Evolutionary conservation across 2,329 filamentous ascomycete species (phyloP).

Genomic region (Verticillium nubilum): DNA sequence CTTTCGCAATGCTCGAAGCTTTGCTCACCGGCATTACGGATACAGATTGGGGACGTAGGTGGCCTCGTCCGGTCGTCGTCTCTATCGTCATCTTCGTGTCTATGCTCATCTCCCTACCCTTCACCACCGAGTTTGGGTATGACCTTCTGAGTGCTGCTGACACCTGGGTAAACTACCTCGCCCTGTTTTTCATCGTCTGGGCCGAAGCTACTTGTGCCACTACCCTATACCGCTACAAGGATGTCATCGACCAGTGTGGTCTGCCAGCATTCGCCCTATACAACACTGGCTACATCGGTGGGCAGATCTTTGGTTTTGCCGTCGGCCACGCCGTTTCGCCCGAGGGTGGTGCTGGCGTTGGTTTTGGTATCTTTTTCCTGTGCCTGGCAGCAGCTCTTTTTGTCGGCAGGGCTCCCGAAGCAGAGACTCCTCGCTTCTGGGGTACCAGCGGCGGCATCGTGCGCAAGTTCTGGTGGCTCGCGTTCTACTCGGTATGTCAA

Average conservation of each 20-base stretch:
- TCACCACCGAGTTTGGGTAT: constrained; percentile 50
- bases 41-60: constrained; percentile 30
- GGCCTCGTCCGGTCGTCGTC: constrained; percentile 35
- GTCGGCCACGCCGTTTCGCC: constrained; percentile 38
- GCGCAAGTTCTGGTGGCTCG: constrained; percentile 7
- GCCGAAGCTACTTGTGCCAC: constrained; percentile 43
- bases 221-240: constrained; percentile 43
- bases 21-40: constrained; percentile 45
- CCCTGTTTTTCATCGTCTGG: constrained; percentile 46
- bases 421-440: constrained; percentile 8
- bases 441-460: constrained; percentile 7
- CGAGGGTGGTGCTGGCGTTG: constrained; percentile 37
- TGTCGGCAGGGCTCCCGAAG: constrained; percentile 18
- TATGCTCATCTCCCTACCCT: constrained; percentile 44
- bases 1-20: constrained; percentile 47
- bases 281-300: constrained; percentile 43
- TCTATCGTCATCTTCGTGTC: constrained; percentile 37
- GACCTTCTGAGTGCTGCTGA: constrained; percentile 46
- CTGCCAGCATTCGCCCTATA: constrained; percentile 31
- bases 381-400: constrained; percentile 27
- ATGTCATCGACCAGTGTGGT: constrained; percentile 35
- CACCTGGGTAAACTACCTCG: constrained; percentile 45
- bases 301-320: constrained; percentile 39
- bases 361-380: constrained; percentile 41
- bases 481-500: constrained; percentile 4